Base-by-base conservation (phyloP, 1,139 yeast species). In the Chernovozyma sophiae-reginae region DNA sequence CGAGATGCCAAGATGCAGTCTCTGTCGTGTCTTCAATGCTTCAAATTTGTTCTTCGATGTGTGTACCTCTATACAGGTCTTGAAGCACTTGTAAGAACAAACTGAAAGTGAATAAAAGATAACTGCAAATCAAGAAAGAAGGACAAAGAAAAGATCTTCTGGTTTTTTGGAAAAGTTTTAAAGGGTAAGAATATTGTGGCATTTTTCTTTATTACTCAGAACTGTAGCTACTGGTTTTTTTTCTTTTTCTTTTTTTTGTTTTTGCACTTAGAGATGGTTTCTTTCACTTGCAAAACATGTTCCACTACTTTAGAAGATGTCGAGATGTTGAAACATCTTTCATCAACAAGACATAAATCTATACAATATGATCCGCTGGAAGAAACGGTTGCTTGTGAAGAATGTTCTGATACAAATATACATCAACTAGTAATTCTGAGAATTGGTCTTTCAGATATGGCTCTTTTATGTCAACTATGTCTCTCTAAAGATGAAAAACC, bases 371-470 rank as follows among this genome's bases (percentile, higher is more conserved):
- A 53, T 6, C 39, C 48, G 0, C 44, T 58, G 3, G 65, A 60
- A 23, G 80, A 77, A 46, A 52, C 57, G 10, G 51, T 79, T 10
- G 68, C 64, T 43, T 79, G 86, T 54, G 82, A 77, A 49, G 74
- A 71, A 32, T 79, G 86, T 54, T 65, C 65, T 16, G 77, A 76
- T 48, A 50, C 64, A 33, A 79, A 77, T 49, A 66, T 79, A 32
- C 82, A 77, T 50, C 75, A 72, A 46, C 56, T 79, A 35, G 65
- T 62, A 35, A 62, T 79, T 30, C 58, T 73, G 7, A 54, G 84
- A 33, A 75, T 67, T 51, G 84, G 81, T 2, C 74, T 79, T 17
- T 65, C 72, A 16, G 81, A 75, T 45, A 71, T 79, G 71, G 55
- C 70, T 0, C 55, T 77, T 41, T 49, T 77, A 20, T 79, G 86